Percentiles rank a stretch among this genome's conserved stretches.
Conservation (phyloP, 805 yeast species). For the Hanseniaspora pseudoguilliermondii region DNA sequence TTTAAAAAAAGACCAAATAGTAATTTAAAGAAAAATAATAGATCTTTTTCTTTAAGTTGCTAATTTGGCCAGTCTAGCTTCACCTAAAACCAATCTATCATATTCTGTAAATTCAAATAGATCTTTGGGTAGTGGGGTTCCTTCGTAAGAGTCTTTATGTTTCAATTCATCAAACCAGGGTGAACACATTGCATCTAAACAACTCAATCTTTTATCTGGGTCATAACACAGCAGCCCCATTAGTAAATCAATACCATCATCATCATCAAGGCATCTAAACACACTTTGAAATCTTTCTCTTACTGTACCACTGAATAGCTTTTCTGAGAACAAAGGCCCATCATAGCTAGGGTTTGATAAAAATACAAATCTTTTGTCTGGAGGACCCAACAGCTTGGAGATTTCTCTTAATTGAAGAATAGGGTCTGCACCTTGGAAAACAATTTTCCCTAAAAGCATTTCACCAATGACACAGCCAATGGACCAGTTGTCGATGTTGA, state of each 20-base stretch:
- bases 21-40: background rate
- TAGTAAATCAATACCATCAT: constrained; percentile 74
- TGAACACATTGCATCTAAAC: constrained; percentile 28
- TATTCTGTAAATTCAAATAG: constrained; percentile 61
- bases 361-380: constrained; percentile 56
- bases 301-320: constrained; percentile 45
- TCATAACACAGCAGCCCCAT: constrained; percentile 76
- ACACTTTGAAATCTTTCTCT: constrained; percentile 49
- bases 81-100: constrained; percentile 41
- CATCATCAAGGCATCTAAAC: constrained; percentile 50
- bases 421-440: constrained; percentile 91
- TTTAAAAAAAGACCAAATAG: too few species aligned
- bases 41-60: background rate
- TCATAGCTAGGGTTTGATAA: constrained; percentile 63
- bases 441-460: constrained; percentile 79
- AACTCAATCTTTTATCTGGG: constrained; percentile 70
- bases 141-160: constrained; percentile 19
- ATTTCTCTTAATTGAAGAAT: constrained; percentile 80
- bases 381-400: constrained; percentile 82
- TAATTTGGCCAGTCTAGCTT: background rate
- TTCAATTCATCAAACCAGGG: constrained; percentile 57
- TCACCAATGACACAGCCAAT: constrained; percentile 94
- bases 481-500: constrained; percentile 95
- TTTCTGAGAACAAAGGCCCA: constrained; percentile 60
- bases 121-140: constrained; percentile 28